Evolutionary conservation across 805 yeast species (phyloP).

Genomic region (Pichia cabralensis): DNA sequence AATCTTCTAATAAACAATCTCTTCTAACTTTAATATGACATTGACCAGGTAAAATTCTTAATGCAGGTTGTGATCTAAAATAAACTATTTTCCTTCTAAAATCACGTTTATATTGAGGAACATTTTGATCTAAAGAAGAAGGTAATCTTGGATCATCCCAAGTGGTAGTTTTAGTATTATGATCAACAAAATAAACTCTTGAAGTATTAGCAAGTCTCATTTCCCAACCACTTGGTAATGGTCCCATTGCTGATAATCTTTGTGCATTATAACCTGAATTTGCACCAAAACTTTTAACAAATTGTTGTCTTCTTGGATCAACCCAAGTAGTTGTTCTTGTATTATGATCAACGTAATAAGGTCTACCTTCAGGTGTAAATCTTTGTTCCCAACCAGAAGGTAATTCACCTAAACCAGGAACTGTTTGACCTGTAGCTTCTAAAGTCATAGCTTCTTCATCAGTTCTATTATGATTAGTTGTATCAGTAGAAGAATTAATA

Average conservation of each 20-base stretch:
- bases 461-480: constrained; percentile 5
- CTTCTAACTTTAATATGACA: constrained; percentile 97
- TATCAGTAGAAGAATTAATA: constrained; percentile 34
- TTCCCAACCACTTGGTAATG: constrained; percentile 98
- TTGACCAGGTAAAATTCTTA: constrained; percentile 95
- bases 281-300: constrained; percentile 89
- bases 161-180: constrained; percentile 96
- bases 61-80: constrained; percentile 96
- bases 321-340: constrained; percentile 99
- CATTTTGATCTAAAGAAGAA: constrained; percentile 93
- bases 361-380: constrained; percentile 95
- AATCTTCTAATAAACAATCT: constrained; percentile 92
- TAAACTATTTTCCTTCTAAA: constrained; percentile 95
- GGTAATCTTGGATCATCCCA: constrained; percentile 99
- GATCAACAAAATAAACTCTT: constrained; percentile 96
- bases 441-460: constrained; percentile 31
- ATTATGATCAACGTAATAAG: constrained; percentile 96
- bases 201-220: constrained; percentile 99
- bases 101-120: constrained; percentile 98
- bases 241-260: constrained; percentile 95
- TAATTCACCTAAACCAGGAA: constrained; percentile 91
- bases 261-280: constrained; percentile 92
- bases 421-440: constrained; percentile 79
- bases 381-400: constrained; percentile 99
- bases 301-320: constrained; percentile 98